Evolutionary conservation across 2,329 filamentous ascomycete genomes (phyloP), one percentile per base, ranked within the genome.

Genomic region (Trematosphaeria pertusa): DNA sequence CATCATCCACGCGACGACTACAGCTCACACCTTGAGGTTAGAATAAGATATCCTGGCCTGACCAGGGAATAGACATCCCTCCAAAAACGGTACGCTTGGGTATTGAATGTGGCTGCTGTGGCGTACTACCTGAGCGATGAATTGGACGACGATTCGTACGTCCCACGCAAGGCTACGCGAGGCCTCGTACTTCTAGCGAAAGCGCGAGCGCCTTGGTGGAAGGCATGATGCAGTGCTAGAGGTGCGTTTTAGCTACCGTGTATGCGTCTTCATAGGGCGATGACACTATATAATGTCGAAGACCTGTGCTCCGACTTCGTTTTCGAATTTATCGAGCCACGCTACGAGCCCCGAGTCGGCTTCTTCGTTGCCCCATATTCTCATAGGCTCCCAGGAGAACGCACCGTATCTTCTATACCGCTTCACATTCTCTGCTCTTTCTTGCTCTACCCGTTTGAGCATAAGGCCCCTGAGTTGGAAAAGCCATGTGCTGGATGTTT

Each of bases 141-240:
- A 53, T 49, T 4, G 51, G 57, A n/a, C n/a, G n/a, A n/a, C 2
- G 22, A 53, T 32, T 51, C 40, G 17, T 57, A 57, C 54, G 46
- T 44, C 2, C 38, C 38, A n/a, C 9, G 56, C 46, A 2, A 46
- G 47, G 2, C 1, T 57, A 5, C 19, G 57, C 1, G 57, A 9
- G 12, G 43, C 0, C 52, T 55, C 38, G 40, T 59, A 2, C 5
- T 47, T 10, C 8, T 37, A 6, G 40, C 38, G 11, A 59, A 59
- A 33, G 12, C 8, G 6, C 7, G 24, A 28, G 24, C 24, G 7
- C 24, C 12, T 28, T 28, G 24, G 24, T 28, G 24, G 24, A 28
- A 12, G 8, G 24, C n/a, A 28, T 28, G 24, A 8, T 12, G 24
- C 24, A 12, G 24, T 12, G 24, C n/a, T n/a, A n/a, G n/a, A n/a